Conservation (phyloP, 2,329 filamentous ascomycete genomes). For the Arthrobotrys megalospora region DNA sequence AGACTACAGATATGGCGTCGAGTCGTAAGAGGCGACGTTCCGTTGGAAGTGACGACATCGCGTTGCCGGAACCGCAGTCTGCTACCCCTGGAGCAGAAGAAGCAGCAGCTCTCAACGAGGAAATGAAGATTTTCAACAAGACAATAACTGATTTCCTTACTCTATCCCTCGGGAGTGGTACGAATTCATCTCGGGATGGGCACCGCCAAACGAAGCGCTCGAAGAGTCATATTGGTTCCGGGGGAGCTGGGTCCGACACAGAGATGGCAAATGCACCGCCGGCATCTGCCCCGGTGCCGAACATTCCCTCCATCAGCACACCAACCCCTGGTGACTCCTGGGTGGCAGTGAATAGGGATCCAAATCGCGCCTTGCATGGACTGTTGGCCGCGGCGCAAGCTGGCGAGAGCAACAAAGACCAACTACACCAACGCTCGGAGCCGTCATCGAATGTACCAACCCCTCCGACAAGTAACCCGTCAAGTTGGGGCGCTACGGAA, state of each 20-base stretch:
- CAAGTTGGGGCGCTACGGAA: slow-evolving; percentile 38
- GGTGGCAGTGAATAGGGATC: slow-evolving; percentile 60
- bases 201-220: slow-evolving; percentile 57
- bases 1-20: slow-evolving; percentile 51
- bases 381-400: slow-evolving; percentile 52
- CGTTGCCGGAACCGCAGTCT: slow-evolving; percentile 27
- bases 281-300: slow-evolving; percentile 23
- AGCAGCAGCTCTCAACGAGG: slow-evolving; percentile 41
- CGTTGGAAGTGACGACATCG: slow-evolving; percentile 50
- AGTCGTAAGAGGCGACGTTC: slow-evolving; percentile 56
- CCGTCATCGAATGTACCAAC: slow-evolving; percentile 46
- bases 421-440: slow-evolving; percentile 49
- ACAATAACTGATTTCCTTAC: slow-evolving; percentile 59
- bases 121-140: slow-evolving; percentile 61
- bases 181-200: slow-evolving; percentile 44
- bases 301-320: slow-evolving; percentile 9
- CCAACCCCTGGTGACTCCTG: slow-evolving; percentile 51
- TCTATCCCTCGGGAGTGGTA: slow-evolving; percentile 37
- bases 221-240: slow-evolving; percentile 53
- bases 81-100: slow-evolving; percentile 48
- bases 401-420: slow-evolving; percentile 42
- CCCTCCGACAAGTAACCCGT: slow-evolving; percentile 38
- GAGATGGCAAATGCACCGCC: slow-evolving; percentile 56
- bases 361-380: slow-evolving; percentile 44
- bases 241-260: slow-evolving; percentile 50